Evolutionary conservation across 805 yeast species (phyloP).

Genomic region (Maudiozyma turicensis): DNA sequence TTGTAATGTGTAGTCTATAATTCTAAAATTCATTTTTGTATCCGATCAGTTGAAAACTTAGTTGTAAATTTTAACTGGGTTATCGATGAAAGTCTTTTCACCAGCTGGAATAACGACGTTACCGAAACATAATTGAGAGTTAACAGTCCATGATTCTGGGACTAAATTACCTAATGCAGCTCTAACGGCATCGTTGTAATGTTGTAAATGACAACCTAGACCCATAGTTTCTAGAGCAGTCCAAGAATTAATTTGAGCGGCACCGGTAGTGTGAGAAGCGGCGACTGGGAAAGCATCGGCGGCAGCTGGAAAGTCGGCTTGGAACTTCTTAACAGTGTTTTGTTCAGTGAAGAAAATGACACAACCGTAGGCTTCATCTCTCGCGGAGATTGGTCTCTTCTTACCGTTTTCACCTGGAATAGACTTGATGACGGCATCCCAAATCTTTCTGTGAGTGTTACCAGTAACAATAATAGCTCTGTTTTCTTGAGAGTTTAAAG

Average conservation of each 20-base stretch:
- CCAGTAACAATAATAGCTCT: slow-evolving; percentile 42
- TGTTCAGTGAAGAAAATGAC: slow-evolving; percentile 41
- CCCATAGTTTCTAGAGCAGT: slow-evolving; percentile 36
- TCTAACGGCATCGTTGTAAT: slow-evolving; percentile 38
- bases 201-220: slow-evolving; percentile 44
- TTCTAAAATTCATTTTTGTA: too few species aligned
- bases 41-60: slow-evolving; percentile 1
- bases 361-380: slow-evolving; percentile 41
- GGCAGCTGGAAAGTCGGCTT: slow-evolving; percentile 35
- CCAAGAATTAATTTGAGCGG: slow-evolving; percentile 44
- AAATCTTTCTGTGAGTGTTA: slow-evolving; percentile 35
- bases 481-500: slow-evolving; percentile 38
- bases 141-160: slow-evolving; percentile 37
- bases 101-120: slow-evolving; percentile 31
- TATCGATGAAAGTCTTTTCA: slow-evolving; percentile 35
- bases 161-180: slow-evolving; percentile 31
- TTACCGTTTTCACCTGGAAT: slow-evolving; percentile 32
- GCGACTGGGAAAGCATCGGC: slow-evolving; percentile 38
- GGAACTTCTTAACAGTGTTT: slow-evolving; percentile 31
- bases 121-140: slow-evolving; percentile 45
- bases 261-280: slow-evolving; percentile 39
- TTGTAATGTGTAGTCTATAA: too few species aligned
- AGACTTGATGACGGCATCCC: slow-evolving; percentile 35
- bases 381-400: slow-evolving; percentile 35
- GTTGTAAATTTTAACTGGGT: slow-evolving; percentile 32